These are phyloP conservation scores for Tolypocladium pustulatum DNA, from an alignment of 2,329 filamentous ascomycete species.

Conservation along the genomic window DNA sequence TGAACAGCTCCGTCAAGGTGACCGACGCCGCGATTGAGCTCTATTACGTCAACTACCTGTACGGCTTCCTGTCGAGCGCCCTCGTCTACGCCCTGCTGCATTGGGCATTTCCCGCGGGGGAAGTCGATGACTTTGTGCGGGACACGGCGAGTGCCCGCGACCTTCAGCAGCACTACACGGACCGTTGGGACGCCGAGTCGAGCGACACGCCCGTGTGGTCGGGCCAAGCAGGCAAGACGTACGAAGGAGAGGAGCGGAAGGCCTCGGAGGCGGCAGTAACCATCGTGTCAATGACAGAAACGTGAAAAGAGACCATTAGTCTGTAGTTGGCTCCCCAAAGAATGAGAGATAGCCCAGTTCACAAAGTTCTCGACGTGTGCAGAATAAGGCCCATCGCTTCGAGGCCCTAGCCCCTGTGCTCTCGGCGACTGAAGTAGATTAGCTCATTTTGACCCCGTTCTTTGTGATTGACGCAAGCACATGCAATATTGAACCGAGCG, in stretches of 20 bases:
- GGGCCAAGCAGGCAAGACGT: neutral
- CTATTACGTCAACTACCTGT: slow-evolving; percentile 27
- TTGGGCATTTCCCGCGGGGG: slow-evolving; percentile 13
- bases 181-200: slow-evolving; percentile 18
- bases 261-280: neutral
- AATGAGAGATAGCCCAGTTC: neutral
- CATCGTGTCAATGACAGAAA: neutral
- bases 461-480: neutral
- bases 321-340: neutral
- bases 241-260: neutral
- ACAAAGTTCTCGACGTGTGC: too few relatives aligned
- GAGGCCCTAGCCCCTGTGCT: neutral
- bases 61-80: slow-evolving; percentile 24
- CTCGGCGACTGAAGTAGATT: neutral
- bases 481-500: neutral
- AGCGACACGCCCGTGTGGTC: neutral
- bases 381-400: neutral
- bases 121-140: slow-evolving; percentile 18
- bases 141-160: slow-evolving; percentile 11
- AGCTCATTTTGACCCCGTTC: neutral
- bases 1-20: slow-evolving; percentile 22
- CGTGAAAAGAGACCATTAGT: neutral
- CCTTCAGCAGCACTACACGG: slow-evolving; percentile 16
- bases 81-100: slow-evolving; percentile 21
- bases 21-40: slow-evolving; percentile 25